phyloP scores from a whole-genome alignment of 116 monocot species.

The Iris pallida region DNA sequence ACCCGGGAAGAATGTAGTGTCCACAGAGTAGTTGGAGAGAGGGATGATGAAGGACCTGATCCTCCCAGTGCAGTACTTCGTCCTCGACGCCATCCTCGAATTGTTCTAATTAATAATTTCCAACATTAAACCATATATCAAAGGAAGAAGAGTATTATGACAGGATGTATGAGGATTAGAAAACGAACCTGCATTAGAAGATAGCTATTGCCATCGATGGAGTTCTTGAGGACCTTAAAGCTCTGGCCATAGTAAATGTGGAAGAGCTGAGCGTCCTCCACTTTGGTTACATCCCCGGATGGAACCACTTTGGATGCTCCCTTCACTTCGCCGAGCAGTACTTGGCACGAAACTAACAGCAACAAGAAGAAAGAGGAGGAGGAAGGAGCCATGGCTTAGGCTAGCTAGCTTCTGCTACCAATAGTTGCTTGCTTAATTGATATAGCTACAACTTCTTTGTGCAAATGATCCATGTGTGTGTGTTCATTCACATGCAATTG shows the following conservation, averaged over 20 bases:
- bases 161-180: background rate
- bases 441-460: no score
- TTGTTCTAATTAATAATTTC: constrained; percentile 36
- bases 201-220: constrained; percentile 84
- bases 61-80: constrained; percentile 92
- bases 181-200: constrained; percentile 88
- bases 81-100: constrained; percentile 80
- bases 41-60: constrained; percentile 95
- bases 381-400: no score
- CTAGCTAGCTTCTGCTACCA: no score
- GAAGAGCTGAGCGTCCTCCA: constrained; percentile 70
- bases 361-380: no score
- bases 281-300: constrained; percentile 48
- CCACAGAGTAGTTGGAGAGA: constrained; percentile 79
- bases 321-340: constrained; percentile 4
- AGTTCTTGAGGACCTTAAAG: constrained; percentile 98
- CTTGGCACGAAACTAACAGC: no score
- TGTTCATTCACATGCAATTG: no score
- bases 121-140: background rate
- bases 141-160: background rate
- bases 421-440: no score
- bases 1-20: constrained; percentile 51
- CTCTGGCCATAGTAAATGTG: constrained; percentile 94
- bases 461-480: no score
- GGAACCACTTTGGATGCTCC: constrained; percentile 27